Percentiles rank a stretch among this genome's conserved stretches.
Conservation (phyloP, 345 rosid species). For the Tarenaya hassleriana region DNA sequence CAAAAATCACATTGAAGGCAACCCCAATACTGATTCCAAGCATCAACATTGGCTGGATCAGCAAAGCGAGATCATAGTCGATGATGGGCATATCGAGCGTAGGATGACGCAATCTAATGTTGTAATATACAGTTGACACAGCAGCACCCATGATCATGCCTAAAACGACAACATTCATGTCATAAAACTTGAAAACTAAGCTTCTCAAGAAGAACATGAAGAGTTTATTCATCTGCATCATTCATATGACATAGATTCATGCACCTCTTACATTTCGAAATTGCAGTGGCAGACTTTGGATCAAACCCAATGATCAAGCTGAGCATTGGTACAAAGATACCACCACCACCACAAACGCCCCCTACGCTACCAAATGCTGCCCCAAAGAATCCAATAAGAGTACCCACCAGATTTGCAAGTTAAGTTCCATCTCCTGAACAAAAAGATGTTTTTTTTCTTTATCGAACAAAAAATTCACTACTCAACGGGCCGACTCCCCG, state of each 20-base stretch:
- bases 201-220: not conserved
- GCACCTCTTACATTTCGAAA: conserved; percentile 65
- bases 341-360: conserved; percentile 91
- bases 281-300: conserved; percentile 73
- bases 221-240: not conserved
- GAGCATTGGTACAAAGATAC: conserved; percentile 85
- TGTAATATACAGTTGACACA: conserved; percentile 72
- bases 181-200: not conserved
- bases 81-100: conserved; percentile 70
- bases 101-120: conserved; percentile 68
- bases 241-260: not conserved
- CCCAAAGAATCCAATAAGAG: conserved; percentile 67
- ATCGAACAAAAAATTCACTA: no score
- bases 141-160: conserved; percentile 94
- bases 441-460: no score
- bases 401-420: conserved; percentile 63
- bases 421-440: conserved; percentile 59
- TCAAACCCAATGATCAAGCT: conserved; percentile 74
- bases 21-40: conserved; percentile 81
- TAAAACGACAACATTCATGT: conserved; percentile 22
- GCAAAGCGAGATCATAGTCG: conserved; percentile 74
- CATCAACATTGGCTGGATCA: conserved; percentile 87
- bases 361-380: conserved; percentile 94
- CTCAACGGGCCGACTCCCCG: no score
- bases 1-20: conserved; percentile 63